Evolutionary conservation across 2,329 filamentous ascomycete genomes (phyloP), one percentile per base, ranked within the genome.

Genomic region (Corynespora cassiicola): DNA sequence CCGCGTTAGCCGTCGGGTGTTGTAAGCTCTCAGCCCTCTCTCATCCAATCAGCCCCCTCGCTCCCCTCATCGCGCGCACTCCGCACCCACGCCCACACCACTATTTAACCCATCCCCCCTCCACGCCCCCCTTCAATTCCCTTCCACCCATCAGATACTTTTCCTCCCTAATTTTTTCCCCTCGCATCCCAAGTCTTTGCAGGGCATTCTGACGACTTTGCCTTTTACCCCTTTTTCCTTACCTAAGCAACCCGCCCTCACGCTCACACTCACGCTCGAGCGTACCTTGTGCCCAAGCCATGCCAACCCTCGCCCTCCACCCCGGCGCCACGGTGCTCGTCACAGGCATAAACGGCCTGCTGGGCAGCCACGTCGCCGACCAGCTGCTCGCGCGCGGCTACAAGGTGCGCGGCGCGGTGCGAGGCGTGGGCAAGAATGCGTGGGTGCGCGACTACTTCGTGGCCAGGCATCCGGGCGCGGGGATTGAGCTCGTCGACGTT

Each of bases 291-390:
- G n/a, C n/a, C n/a, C n/a, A n/a, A n/a, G 41, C 6, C 16, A 58
- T 59, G 48, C 39, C 44, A 29, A 44, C 47, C 7, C 38, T 52
- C 11, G 35, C 44, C 11, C 39, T 64, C 11, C 32, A 52, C 1
- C 52, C 59, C 4, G 61, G 57, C 20, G 48, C 54, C 12, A 56
- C 45, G 4, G 31, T 70, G 18, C 54, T 70, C 7, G 61, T 70
- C 2, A 70, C 66, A 0, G 67, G 66, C 8, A 58, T 52, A 6
- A 69, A 64, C 41, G 66, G 67, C 9, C 46, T 67, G 14, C 60
- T 69, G 17, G 66, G 58, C 11, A 58, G 54, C 14, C 58, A 68
- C 32, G 31, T 68, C 2, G 56, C 43, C 2, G 59, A 68, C 24
- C 58, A 66, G 29, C 38, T 66, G 1, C 49, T 70, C 3, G 28